These are phyloP conservation scores for Artomyces pyxidatus DNA, from an alignment of 768 basidiomycete genomes.

Conservation along the genomic window DNA sequence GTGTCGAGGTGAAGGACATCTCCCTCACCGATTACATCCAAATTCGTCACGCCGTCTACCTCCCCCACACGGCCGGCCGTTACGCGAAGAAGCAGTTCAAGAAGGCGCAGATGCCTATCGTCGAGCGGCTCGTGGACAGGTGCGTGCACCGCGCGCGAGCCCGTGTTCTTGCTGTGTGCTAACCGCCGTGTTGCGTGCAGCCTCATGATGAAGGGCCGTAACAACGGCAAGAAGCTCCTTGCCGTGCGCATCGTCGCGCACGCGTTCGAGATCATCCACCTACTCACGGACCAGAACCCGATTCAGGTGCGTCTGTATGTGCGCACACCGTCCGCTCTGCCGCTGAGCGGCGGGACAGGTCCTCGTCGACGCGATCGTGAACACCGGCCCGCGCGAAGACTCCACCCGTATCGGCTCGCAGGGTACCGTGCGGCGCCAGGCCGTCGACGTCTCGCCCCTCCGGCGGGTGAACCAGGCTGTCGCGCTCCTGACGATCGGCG, in stretches of 20 bases:
- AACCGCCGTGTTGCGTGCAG: conserved; percentile 30
- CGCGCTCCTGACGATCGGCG: conserved; percentile 90
- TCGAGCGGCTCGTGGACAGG: conserved; percentile 98
- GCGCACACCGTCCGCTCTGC: not conserved
- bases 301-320: conserved; percentile 65
- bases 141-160: conserved; percentile 27
- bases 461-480: conserved; percentile 97
- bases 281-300: conserved; percentile 99
- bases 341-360: conserved; percentile 39
- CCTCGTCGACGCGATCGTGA: conserved; percentile 97
- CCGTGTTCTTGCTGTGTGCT: no score
- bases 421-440: conserved; percentile 98
- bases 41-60: conserved; percentile 93
- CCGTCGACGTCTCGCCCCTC: conserved; percentile 98
- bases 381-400: conserved; percentile 99
- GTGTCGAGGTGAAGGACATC: conserved; percentile 99
- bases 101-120: conserved; percentile 99
- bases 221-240: conserved; percentile 99
- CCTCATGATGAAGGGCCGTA: conserved; percentile 99
- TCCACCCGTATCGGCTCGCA: conserved; percentile 99
- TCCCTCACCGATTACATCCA: conserved; percentile 99
- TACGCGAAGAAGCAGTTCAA: conserved; percentile 99
- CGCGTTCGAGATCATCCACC: conserved; percentile 99
- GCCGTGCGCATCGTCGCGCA: conserved; percentile 99
- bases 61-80: conserved; percentile 98